These are phyloP conservation scores for Apiospora rasikravindrae DNA, from an alignment of 2,329 filamentous ascomycete species.

Conservation along the genomic window DNA sequence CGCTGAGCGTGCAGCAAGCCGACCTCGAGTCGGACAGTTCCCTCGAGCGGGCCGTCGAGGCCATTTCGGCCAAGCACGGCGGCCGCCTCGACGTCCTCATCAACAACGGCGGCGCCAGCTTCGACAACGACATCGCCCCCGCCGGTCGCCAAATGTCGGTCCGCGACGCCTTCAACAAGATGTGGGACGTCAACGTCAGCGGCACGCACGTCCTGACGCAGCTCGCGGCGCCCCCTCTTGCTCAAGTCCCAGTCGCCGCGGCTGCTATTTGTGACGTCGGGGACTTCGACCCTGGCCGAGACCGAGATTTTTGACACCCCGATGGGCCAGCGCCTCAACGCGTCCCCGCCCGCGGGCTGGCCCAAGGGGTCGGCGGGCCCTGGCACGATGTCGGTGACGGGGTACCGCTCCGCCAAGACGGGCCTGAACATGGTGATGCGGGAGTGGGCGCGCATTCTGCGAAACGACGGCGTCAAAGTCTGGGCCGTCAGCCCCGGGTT, in stretches of 20 bases:
- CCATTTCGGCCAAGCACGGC: constrained; percentile 48
- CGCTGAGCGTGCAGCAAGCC: constrained; percentile 53
- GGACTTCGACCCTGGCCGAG: constrained; percentile 41
- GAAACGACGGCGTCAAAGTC: constrained; percentile 52
- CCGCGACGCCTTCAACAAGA: constrained; percentile 49
- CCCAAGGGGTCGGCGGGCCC: constrained; percentile 39
- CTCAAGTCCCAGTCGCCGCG: constrained; percentile 51
- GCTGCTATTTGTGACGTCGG: constrained; percentile 56
- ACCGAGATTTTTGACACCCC: constrained; percentile 28
- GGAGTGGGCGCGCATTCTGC: constrained; percentile 48
- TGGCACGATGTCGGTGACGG: constrained; percentile 25
- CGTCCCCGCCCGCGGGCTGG: constrained; percentile 42
- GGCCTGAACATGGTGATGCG: constrained; percentile 56
- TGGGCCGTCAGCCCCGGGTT: constrained; percentile 47
- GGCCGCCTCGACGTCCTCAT: constrained; percentile 60
- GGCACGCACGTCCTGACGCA: constrained; percentile 49
- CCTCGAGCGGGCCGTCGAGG: constrained; percentile 51
- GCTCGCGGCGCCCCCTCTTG: constrained; percentile 50
- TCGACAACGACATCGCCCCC: constrained; percentile 43
- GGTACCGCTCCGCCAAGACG: constrained; percentile 48
- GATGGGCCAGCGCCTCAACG: constrained; percentile 20
- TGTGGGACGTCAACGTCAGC: constrained; percentile 57
- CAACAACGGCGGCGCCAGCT: constrained; percentile 59
- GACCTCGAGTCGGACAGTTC: constrained; percentile 60
- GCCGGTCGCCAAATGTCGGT: constrained; percentile 31